A percentile compares a stretch with the other conserved stretches of the same genome.
phyloP scores from a whole-genome alignment of 306 rosid genomes.

The Gillenia trifoliata region DNA sequence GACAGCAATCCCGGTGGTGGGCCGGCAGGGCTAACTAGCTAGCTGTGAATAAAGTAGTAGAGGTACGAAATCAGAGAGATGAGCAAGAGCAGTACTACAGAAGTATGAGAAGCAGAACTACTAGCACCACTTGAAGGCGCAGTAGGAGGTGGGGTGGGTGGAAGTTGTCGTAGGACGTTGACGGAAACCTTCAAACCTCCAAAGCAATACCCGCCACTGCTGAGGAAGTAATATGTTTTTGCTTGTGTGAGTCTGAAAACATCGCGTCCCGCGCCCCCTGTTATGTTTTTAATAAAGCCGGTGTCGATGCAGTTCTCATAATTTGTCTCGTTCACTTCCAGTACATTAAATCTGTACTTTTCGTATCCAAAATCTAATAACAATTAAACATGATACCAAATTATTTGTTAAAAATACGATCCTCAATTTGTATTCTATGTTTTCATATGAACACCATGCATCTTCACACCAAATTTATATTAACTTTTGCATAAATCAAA shows the following conservation, averaged over 20 bases:
- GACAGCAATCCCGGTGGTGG: not conserved
- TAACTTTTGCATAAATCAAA: not conserved
- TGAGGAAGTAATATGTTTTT: constrained; percentile 23
- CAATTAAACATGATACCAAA: not conserved
- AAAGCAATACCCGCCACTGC: constrained; percentile 17
- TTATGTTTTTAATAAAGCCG: constrained; percentile 10
- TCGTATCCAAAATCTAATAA: constrained; percentile 19
- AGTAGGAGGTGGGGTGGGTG: not conserved
- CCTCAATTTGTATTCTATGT: not conserved
- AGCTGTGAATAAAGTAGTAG: too few species aligned
- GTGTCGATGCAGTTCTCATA: constrained; percentile 15
- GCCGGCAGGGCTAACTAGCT: not conserved
- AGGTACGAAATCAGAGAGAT: too few species aligned
- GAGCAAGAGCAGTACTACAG: too few species aligned
- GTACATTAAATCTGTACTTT: constrained; percentile 13
- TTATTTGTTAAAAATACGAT: not conserved
- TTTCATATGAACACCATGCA: not conserved
- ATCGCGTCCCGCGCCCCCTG: constrained; percentile 16
- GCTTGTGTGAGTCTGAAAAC: constrained; percentile 12
- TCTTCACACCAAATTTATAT: not conserved
- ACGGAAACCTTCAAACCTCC: constrained; percentile 18
- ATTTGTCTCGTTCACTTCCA: constrained; percentile 20
- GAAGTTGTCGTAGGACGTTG: not conserved
- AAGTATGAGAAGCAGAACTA: not conserved
- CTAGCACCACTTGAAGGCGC: not conserved